Evolutionary conservation across 345 rosid species (phyloP), one percentile per base, ranked within the genome.

Genomic region (Camelina laxa): DNA sequence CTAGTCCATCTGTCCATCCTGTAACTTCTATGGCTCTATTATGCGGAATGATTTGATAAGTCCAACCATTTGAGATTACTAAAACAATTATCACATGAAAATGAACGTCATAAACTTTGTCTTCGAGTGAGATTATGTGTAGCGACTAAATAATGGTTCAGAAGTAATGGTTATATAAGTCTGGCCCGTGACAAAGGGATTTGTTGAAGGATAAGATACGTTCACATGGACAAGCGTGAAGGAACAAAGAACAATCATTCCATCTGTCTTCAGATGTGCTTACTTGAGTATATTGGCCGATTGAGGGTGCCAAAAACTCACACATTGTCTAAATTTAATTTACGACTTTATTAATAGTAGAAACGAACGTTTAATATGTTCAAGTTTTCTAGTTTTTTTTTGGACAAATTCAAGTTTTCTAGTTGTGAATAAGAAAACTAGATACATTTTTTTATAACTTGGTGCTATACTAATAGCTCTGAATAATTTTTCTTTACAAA

Each of bases 221-320:
- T 63, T 54, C 77, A 64, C 70, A 54, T 73, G 77, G 70, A 53
- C 7, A 63, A 44, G 53, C 45, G 69, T 63, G 22, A 63, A 30
- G 27, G 33, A 15, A 50, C 54, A 41, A 63, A 30, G 56, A 62
- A 63, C 56, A 54, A 72, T 54, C 53, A 72, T 72, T 62, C 75
- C 27, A 5, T 33, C 4, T 24, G 4, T 24, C 27, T 50, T 31
- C 22, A 72, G 55, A 11, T 12, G 36, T 21, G 30, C 42, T 65
- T 65, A 19, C 16, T 38, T 21, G 10, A 14, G 8, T 35, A 35
- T 15, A 14, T 30, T 56, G 60, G 19, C 19, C 38, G 17, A 19
- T 11, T 5, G 13, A 27, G n/a, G n/a, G n/a, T n/a, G 47, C 10
- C 7, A 19, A 38, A 27, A 17, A 60, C 19, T 60, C 19, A 36